Evolutionary conservation across 2,329 filamentous ascomycete species (phyloP).

Genomic region (Emergomyces pasteurianus): DNA sequence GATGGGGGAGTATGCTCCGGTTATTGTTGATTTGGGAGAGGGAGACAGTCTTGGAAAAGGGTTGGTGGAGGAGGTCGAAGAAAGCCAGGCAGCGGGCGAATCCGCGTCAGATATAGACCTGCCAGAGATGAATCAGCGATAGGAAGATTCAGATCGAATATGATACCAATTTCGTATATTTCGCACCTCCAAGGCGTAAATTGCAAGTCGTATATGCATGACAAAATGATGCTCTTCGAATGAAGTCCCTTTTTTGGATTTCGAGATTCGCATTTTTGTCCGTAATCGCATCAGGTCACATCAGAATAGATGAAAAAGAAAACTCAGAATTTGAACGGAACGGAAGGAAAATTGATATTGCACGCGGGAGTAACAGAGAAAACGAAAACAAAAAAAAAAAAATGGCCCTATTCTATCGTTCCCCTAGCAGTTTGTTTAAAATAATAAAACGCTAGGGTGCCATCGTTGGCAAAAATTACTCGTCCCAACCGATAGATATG

Average conservation of each 20-base stretch:
- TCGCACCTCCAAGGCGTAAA: not conserved
- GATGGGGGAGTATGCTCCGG: slow-evolving; percentile 52
- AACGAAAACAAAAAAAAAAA: not conserved
- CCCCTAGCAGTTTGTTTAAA: not conserved
- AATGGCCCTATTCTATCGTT: slow-evolving; percentile 3
- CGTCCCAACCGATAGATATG: slow-evolving; percentile 1
- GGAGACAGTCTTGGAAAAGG: not conserved
- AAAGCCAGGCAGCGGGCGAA: not conserved
- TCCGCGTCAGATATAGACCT: slow-evolving; percentile 2
- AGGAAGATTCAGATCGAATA: not conserved
- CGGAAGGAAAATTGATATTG: not conserved
- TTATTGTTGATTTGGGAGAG: slow-evolving; percentile 41
- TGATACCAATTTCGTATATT: not conserved
- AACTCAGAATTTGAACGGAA: not conserved
- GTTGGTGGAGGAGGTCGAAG: not conserved
- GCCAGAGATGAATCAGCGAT: not conserved
- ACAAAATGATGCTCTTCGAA: not conserved
- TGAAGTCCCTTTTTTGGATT: not conserved
- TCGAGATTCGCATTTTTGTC: not conserved
- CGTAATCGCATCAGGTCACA: not conserved
- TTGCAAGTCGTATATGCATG: not conserved
- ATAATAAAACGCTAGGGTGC: not conserved
- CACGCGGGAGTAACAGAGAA: not conserved
- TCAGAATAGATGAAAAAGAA: not conserved
- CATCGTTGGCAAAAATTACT: not conserved